Evolutionary conservation across 345 rosid genomes (phyloP), one percentile per base, ranked within the genome.

Genomic region (Eucalyptus erythrocorys): DNA sequence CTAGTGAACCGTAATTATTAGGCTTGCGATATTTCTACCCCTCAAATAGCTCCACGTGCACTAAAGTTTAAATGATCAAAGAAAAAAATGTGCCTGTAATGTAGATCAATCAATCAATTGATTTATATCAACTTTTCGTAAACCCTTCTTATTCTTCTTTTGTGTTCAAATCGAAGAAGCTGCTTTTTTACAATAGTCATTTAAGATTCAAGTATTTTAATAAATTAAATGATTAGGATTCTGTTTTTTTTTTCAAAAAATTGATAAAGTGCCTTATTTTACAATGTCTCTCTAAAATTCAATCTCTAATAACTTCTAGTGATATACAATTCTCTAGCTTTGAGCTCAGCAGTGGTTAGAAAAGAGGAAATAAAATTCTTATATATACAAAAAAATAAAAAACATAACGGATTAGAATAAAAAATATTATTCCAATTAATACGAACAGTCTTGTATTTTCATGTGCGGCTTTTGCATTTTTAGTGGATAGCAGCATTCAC

Each of bases 361-460:
- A 55, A 24, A 55, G 12, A 55, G 61, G 27, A 55, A 24, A 22
- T 22, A 24, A 55, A 24, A 55, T 55, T 24, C 12, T 1, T n/a
- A n/a, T n/a, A n/a, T 55, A 55, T 30, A 24, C 27, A 55, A 5
- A n/a, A n/a, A n/a, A n/a, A n/a, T n/a, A 55, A 24, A 55, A 55
- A 8, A 22, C 32, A 30, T 13, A 30, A 30, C 3, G 19, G 0
- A 13, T 7, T 6, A 3, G 19, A n/a, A 64, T n/a, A n/a, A 30
- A 64, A 64, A 16, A 30, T 27, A 3, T 64, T 13, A 11, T 64
- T 30, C 7, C 15, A 34, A 64, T 64, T 30, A 64, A 64, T 30
- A 64, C 19, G 3, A 14, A 64, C 19, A 14, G 8, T 13, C 9
- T 64, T 14, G 71, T 64, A 14, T 13, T 64, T n/a, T n/a, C 71